Evolutionary conservation across 148 eudicot genomes (phyloP).

Genomic region (Amaranthus hypochondriacus): DNA sequence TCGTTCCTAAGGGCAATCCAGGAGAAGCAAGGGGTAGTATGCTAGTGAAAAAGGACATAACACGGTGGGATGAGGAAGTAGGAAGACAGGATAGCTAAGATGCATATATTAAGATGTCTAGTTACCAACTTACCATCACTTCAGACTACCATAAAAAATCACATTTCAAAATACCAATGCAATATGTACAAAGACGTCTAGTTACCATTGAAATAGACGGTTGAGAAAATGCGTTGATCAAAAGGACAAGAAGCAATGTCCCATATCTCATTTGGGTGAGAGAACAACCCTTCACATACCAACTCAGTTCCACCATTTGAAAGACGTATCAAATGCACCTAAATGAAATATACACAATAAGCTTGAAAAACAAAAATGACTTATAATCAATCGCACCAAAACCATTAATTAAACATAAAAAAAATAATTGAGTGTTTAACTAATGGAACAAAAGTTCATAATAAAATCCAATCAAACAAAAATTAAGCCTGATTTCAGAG

Average conservation of each 20-base stretch:
- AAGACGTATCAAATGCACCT: slow-evolving; percentile 95
- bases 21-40: no score
- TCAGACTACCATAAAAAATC: not conserved
- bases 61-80: no score
- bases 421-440: no score
- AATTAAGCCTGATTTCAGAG: not conserved
- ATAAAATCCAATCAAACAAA: not conserved
- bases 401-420: no score
- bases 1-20: no score
- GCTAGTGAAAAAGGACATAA: no score
- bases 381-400: no score
- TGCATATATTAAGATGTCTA: no score
- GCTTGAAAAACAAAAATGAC: no score
- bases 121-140: no score
- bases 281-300: slow-evolving; percentile 91
- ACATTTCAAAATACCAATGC: not conserved
- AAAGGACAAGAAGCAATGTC: slow-evolving; percentile 94
- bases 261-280: slow-evolving; percentile 97
- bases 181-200: not conserved
- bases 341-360: slow-evolving; percentile 7
- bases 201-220: slow-evolving; percentile 77
- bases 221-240: slow-evolving; percentile 93
- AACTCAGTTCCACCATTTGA: slow-evolving; percentile 80
- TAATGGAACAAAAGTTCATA: no score
- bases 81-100: no score